Evolutionary conservation across 2,329 filamentous ascomycete genomes (phyloP).

Genomic region (Amauroascus niger): DNA sequence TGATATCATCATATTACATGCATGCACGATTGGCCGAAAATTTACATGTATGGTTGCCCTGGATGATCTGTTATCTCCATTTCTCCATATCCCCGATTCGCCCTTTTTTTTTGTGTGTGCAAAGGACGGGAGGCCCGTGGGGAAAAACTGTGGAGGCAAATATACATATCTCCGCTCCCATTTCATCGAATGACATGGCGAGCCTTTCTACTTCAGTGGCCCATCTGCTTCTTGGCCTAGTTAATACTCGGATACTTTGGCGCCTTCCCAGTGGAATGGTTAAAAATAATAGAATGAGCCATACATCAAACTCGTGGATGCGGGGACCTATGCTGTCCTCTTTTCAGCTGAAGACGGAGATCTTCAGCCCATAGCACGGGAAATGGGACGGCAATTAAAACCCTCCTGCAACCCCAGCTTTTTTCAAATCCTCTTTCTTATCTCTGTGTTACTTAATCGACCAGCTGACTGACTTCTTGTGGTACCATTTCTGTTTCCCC

Average conservation of each 20-base stretch:
- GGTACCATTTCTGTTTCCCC: background rate
- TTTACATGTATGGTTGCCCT: background rate
- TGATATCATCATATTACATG: background rate
- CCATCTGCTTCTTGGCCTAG: background rate
- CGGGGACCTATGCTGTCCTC: background rate
- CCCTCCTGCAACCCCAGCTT: slow-evolving; percentile 7
- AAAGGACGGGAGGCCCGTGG: background rate
- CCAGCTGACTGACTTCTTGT: background rate
- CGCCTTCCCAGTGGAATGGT: background rate
- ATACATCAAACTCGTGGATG: background rate
- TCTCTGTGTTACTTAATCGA: background rate
- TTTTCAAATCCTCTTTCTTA: slow-evolving; percentile 2
- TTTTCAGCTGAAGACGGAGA: background rate
- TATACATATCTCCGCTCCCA: background rate
- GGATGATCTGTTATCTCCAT: background rate
- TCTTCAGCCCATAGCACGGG: background rate
- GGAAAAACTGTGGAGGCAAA: background rate
- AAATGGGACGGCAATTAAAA: background rate
- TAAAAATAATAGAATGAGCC: background rate
- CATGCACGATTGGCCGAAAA: background rate
- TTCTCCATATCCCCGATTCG: background rate
- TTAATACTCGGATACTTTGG: background rate
- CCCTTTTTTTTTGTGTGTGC: background rate
- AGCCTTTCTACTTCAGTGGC: background rate
- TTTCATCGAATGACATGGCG: background rate